Evolutionary conservation across 768 basidiomycete genomes (phyloP), one percentile per base, ranked within the genome.

Genomic region (Boletus patriciae): DNA sequence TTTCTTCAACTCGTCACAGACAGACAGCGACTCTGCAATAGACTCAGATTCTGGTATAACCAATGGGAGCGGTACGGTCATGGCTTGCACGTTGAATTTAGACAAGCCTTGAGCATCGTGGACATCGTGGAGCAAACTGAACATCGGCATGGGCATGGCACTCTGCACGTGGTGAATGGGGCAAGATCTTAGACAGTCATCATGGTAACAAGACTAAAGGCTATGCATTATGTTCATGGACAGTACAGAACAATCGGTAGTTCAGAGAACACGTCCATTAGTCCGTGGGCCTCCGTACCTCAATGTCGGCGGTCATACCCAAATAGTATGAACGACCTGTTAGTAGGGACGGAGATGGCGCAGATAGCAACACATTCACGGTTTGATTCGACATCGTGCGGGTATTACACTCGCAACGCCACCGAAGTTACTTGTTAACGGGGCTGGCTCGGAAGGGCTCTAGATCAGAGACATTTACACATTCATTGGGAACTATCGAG

Each of bases 61-160:
- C 6, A 31, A 34, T 33, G 31, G 18, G 19, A 18, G 41, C 46
- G 16, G 42, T 25, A 29, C 42, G 27, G 8, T 50, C 38, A 15
- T 46, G 59, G 38, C 37, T 31, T 57, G 29, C 60, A 44, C 61
- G 61, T 52, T 62, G 48, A 57, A 37, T 29, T 21, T 16, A 10
- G 53, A 43, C 21, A 12, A 18, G 23, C 19, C 27, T 19, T 10
- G 9, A 25, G 48, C 50, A 51, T 42, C 49, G 61, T 63, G 60
- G 34, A 48, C 15, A 19, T 37, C 55, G 45, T n/a, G 50, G 46
- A 19, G 50, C 37, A 48, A 33, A 37, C 18, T 18, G 25, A 16
- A 18, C 33, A 27, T 25, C 7, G 11, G 50, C 27, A 42, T 27
- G 27, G 27, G 27, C 50, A 34, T 27, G 23, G 36, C 54, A 25